Conservation (phyloP, 768 basidiomycete species). For the Agaricus subrufescens region DNA sequence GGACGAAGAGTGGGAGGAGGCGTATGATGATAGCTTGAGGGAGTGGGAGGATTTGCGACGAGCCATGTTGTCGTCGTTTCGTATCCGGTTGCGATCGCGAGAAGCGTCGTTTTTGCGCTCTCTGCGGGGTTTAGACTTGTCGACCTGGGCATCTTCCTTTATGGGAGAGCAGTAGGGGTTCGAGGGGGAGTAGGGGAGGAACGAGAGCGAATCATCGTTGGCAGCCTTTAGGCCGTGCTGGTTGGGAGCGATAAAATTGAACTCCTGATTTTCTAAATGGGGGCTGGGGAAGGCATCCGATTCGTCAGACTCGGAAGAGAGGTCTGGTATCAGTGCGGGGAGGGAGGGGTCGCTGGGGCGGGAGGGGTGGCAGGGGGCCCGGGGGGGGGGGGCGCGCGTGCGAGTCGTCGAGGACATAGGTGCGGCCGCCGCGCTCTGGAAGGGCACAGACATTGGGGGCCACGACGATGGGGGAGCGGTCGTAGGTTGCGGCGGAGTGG, state of each 20-base stretch:
- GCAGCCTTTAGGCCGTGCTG: slow-evolving; percentile 2
- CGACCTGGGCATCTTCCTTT: slow-evolving; percentile 9
- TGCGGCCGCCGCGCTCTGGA: slow-evolving; percentile 73
- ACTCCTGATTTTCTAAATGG: slow-evolving; percentile 24
- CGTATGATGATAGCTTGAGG: neutral
- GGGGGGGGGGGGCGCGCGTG: slow-evolving; percentile 18
- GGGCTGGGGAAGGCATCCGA: slow-evolving; percentile 44
- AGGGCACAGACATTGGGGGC: slow-evolving; percentile 69
- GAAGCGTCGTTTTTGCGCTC: slow-evolving; percentile 31
- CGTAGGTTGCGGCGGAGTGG: slow-evolving; percentile 62
- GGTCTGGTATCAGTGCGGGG: slow-evolving; percentile 55
- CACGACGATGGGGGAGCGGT: slow-evolving; percentile 77
- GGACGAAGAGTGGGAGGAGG: neutral
- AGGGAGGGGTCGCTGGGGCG: slow-evolving; percentile 15
- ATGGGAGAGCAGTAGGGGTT: slow-evolving; percentile 14
- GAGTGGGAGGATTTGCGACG: neutral
- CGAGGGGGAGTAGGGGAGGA: slow-evolving; percentile 32
- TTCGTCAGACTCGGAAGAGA: slow-evolving; percentile 63
- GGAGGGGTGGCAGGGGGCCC: slow-evolving; percentile 3
- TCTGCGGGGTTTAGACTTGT: slow-evolving; percentile 19
- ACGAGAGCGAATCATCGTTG: slow-evolving; percentile 23
- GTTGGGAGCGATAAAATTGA: slow-evolving; percentile 13
- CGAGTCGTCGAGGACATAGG: slow-evolving; percentile 54
- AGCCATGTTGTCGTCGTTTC: slow-evolving; percentile 16
- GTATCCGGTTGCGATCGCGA: slow-evolving; percentile 36